A percentile compares a stretch with the other conserved stretches of the same genome.
Evolutionary conservation across 805 yeast species (phyloP).

Genomic region (Kuraishia piskuri): DNA sequence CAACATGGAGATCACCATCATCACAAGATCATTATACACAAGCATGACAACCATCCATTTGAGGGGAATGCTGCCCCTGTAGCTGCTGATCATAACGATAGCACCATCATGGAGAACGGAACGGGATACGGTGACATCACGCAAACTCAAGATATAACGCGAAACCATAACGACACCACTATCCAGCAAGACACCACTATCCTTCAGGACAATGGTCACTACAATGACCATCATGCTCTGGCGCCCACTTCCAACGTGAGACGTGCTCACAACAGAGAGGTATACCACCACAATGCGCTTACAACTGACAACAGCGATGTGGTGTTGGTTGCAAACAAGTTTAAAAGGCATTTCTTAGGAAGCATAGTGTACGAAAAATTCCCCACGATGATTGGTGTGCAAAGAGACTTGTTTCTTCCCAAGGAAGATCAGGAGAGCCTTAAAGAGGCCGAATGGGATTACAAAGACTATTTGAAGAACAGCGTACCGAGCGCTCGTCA

Average conservation of each 20-base stretch:
- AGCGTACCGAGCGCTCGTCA: constrained; percentile 11
- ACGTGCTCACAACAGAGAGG: not conserved
- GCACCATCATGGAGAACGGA: not conserved
- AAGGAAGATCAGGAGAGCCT: constrained; percentile 12
- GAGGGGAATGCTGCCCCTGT: not conserved
- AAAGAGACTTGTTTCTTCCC: constrained; percentile 11
- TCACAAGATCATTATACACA: constrained; percentile 18
- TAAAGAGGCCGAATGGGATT: constrained; percentile 7
- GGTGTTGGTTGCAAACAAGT: constrained; percentile 27
- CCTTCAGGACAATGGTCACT: not conserved
- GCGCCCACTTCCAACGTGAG: not conserved
- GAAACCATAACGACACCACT: not conserved
- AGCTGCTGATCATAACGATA: not conserved
- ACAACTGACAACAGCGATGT: constrained; percentile 31
- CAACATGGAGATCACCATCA: constrained; percentile 21
- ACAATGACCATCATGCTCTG: not conserved
- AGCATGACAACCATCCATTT: constrained; percentile 6
- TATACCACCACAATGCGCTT: not conserved
- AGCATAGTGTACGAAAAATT: constrained; percentile 48
- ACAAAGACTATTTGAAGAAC: constrained; percentile 1
- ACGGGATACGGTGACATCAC: not conserved
- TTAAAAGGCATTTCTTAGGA: constrained; percentile 42
- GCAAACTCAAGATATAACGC: not conserved
- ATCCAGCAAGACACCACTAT: not conserved
- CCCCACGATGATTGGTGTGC: constrained; percentile 35